These are phyloP conservation scores for Tetradesmus lagerheimii DNA, from an alignment of 139 green algal species.

Conservation along the genomic window DNA sequence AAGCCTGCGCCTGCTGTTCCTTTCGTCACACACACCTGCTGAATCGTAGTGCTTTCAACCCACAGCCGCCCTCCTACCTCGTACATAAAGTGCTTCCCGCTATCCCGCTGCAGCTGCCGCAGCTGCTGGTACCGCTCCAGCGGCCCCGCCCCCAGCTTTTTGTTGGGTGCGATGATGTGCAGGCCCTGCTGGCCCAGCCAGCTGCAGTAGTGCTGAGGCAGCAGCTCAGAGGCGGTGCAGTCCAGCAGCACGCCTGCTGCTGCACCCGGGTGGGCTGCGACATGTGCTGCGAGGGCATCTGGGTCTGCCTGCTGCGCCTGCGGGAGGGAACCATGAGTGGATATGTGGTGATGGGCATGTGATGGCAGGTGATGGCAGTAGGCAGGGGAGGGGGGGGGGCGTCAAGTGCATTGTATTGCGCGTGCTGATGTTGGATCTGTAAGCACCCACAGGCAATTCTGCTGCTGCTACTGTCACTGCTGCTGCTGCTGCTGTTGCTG, in stretches of 20 bases:
- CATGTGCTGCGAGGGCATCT: conserved; percentile 11
- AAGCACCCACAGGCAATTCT: no score
- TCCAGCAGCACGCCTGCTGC: conserved; percentile 85
- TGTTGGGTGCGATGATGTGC: conserved; percentile 95
- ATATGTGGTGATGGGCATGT: no score
- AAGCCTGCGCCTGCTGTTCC: no score
- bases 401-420: no score
- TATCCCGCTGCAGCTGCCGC: conserved; percentile 32
- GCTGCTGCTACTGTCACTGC: no score
- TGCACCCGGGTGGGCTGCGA: neutral
- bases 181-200: conserved; percentile 68
- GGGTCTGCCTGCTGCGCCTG: conserved; percentile 22
- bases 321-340: neutral
- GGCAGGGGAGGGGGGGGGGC: no score
- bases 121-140: conserved; percentile 54
- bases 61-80: conserved; percentile 46
- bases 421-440: no score
- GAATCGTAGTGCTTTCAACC: no score
- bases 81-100: conserved; percentile 56
- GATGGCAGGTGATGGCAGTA: no score
- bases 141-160: conserved; percentile 87
- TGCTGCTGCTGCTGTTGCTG: no score
- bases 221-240: conserved; percentile 85
- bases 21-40: no score
- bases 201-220: conserved; percentile 66